These are phyloP conservation scores for Thelonectria rubi DNA, from an alignment of 2,329 filamentous ascomycete genomes.

Conservation along the genomic window DNA sequence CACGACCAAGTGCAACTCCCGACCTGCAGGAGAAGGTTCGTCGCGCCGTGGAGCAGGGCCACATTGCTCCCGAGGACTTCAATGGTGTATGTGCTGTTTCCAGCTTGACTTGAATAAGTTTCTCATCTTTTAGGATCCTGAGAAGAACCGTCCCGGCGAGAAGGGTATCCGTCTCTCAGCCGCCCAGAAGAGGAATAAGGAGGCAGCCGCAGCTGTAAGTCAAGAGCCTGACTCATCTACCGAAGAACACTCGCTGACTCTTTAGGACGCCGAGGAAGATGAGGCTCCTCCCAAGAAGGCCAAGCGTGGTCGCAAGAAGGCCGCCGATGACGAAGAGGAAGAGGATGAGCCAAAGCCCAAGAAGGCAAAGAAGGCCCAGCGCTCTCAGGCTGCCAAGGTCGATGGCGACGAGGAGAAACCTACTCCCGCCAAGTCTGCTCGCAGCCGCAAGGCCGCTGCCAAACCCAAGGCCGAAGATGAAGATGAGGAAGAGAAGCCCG, in stretches of 20 bases:
- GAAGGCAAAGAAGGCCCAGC: slow-evolving; percentile 47
- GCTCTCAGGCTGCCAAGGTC: slow-evolving; percentile 35
- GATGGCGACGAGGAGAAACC: slow-evolving; percentile 36
- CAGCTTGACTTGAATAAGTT: slow-evolving; percentile 12
- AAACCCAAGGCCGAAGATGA: slow-evolving; percentile 27
- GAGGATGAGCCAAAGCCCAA: slow-evolving; percentile 49
- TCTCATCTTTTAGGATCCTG: slow-evolving; percentile 67
- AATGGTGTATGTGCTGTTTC: slow-evolving; percentile 73
- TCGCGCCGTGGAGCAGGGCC: slow-evolving; percentile 76
- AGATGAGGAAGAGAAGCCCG: slow-evolving; percentile 10
- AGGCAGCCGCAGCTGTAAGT: slow-evolving; percentile 41
- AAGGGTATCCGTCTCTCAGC: slow-evolving; percentile 66
- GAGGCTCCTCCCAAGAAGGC: slow-evolving; percentile 45
- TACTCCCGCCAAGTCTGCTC: slow-evolving; percentile 32
- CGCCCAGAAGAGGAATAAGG: slow-evolving; percentile 49
- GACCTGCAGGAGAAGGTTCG: slow-evolving; percentile 78
- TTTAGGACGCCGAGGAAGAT: slow-evolving; percentile 41
- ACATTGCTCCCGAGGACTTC: slow-evolving; percentile 87
- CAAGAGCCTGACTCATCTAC: not conserved
- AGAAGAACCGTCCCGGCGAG: slow-evolving; percentile 75
- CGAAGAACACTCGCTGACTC: slow-evolving; percentile 27
- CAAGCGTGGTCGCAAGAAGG: slow-evolving; percentile 50
- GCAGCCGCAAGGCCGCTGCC: slow-evolving; percentile 28
- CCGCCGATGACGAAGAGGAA: slow-evolving; percentile 46
- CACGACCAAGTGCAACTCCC: slow-evolving; percentile 53